These are phyloP conservation scores for Trichoderma cornu-damae DNA, from an alignment of 2,329 filamentous ascomycete genomes.

Conservation along the genomic window DNA sequence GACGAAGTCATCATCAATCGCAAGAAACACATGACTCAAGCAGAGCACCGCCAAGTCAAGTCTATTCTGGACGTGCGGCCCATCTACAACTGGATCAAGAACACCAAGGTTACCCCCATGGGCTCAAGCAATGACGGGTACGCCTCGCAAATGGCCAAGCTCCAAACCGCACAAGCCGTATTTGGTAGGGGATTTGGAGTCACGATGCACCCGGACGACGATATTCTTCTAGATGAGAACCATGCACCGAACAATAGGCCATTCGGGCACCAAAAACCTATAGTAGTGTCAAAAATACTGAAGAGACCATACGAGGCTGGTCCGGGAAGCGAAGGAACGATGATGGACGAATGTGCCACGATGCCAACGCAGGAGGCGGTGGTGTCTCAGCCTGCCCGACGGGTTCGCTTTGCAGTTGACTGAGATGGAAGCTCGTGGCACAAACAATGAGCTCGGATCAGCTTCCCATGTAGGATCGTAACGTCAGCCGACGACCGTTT, in stretches of 20 bases:
- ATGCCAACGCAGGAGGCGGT: constrained; percentile 19
- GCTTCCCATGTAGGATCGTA: background rate
- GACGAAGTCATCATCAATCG: constrained; percentile 79
- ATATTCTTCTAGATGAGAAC: constrained; percentile 33
- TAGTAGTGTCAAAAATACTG: constrained; percentile 17
- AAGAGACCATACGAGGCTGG: constrained; percentile 26
- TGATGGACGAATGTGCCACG: background rate
- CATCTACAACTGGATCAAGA: constrained; percentile 57
- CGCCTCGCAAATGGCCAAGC: constrained; percentile 45
- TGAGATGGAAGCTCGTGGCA: constrained; percentile 19
- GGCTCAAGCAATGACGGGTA: constrained; percentile 29
- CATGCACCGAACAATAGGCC: background rate
- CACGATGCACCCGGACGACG: constrained; percentile 42
- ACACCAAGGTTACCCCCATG: constrained; percentile 42
- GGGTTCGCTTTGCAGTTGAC: constrained; percentile 30
- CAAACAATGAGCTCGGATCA: constrained; percentile 5
- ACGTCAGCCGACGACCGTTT: background rate
- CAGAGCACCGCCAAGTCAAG: constrained; percentile 52
- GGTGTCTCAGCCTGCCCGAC: constrained; percentile 28
- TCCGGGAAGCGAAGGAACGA: constrained; percentile 17
- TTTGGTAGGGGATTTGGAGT: constrained; percentile 48
- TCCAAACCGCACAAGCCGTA: constrained; percentile 43
- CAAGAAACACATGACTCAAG: constrained; percentile 67
- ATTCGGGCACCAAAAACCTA: background rate
- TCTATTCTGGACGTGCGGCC: constrained; percentile 53